These are phyloP conservation scores for Fusarium oligoseptatum DNA, from an alignment of 2,329 filamentous ascomycete species.

Conservation along the genomic window DNA sequence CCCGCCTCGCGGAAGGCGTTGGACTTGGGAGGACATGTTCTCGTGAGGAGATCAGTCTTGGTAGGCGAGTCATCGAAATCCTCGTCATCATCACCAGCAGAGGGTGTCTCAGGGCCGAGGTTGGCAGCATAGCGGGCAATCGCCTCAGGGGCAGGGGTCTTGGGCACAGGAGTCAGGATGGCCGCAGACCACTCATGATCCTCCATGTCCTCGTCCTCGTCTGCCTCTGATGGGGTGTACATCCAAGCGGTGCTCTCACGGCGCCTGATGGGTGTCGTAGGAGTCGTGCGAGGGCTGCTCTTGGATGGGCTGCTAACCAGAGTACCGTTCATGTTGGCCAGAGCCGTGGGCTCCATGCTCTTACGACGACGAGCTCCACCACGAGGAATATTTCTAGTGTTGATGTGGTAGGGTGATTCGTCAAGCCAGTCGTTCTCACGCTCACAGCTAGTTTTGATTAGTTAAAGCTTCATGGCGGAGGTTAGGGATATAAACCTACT, in stretches of 20 bases:
- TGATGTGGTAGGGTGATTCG: constrained; percentile 77
- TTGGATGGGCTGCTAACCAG: constrained; percentile 62
- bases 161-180: constrained; percentile 68
- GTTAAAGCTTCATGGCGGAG: constrained; percentile 6
- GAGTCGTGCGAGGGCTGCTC: constrained; percentile 53
- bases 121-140: constrained; percentile 66
- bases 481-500: constrained; percentile 68
- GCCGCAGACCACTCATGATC: constrained; percentile 58
- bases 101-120: constrained; percentile 61
- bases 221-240: constrained; percentile 62
- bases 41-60: constrained; percentile 58
- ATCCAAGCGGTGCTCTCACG: constrained; percentile 69
- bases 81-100: constrained; percentile 49
- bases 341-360: constrained; percentile 82
- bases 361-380: constrained; percentile 80
- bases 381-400: constrained; percentile 75
- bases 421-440: constrained; percentile 82
- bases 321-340: constrained; percentile 77
- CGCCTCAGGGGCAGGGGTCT: constrained; percentile 69
- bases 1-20: constrained; percentile 56
- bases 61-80: constrained; percentile 48
- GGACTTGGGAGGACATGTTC: constrained; percentile 68
- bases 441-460: constrained; percentile 72
- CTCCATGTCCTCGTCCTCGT: constrained; percentile 55
- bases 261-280: constrained; percentile 64